Percentiles rank a stretch among this genome's conserved stretches.
Conservation (phyloP, 192 early-diverging fungal genomes). For the Umbelopsis ramanniana region DNA sequence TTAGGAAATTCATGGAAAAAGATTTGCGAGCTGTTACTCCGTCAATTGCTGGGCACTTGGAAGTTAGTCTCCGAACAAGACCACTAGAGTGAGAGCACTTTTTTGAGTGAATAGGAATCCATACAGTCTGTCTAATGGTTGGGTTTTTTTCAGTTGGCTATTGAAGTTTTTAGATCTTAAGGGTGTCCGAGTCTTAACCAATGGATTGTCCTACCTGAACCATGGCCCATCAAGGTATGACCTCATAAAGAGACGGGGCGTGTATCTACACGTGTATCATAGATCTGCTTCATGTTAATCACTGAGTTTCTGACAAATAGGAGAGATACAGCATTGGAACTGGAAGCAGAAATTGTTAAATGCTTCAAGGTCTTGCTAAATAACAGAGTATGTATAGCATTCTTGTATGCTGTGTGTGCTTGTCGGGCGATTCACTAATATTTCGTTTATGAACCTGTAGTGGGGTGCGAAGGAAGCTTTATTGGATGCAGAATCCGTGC, state of each 20-base stretch:
- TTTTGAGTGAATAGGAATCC: neutral
- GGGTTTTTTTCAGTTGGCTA: constrained; percentile 60
- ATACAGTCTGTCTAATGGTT: neutral
- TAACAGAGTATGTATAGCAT: constrained; percentile 42
- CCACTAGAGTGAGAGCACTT: constrained; percentile 52
- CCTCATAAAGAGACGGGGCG: neutral
- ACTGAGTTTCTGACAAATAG: constrained; percentile 32
- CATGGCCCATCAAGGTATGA: constrained; percentile 49
- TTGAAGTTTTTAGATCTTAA: constrained; percentile 76
- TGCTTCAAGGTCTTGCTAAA: constrained; percentile 79
- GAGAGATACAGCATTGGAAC: constrained; percentile 62
- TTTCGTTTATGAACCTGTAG: constrained; percentile 24
- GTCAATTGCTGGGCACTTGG: constrained; percentile 50
- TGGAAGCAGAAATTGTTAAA: constrained; percentile 81
- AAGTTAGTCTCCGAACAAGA: constrained; percentile 57
- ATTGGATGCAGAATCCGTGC: constrained; percentile 69
- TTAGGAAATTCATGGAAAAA: constrained; percentile 52
- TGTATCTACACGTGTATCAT: no score
- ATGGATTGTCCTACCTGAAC: constrained; percentile 67
- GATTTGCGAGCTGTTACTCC: constrained; percentile 50
- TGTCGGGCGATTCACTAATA: neutral
- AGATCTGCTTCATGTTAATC: neutral
- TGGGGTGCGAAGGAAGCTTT: constrained; percentile 79
- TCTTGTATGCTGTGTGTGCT: neutral
- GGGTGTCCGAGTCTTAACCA: constrained; percentile 69